Evolutionary conservation across 352 stramenopile genomes (phyloP), one percentile per base, ranked within the genome.

Genomic region (Globisporangium perplexum): DNA sequence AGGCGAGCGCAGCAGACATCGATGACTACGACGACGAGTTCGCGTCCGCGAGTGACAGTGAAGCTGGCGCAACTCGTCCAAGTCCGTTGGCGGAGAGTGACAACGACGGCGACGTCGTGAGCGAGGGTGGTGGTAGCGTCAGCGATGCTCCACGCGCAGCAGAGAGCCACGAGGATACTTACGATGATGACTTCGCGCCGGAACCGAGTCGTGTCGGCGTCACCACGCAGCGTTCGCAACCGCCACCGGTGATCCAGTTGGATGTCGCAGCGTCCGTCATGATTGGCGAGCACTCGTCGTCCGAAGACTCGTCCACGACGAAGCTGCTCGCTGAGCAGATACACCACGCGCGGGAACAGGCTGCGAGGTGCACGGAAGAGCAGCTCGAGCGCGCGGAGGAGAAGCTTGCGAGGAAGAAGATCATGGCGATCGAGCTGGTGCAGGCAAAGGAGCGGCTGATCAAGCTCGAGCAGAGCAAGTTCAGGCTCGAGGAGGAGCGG

Each of bases 261-360:
- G 54, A 52, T 14, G 22, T 23, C 3, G 43, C 15, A 23, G 55
- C 8, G 47, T 47, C 47, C 0, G 11, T 7, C 7, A 6, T 51
- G 1, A 4, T 28, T 22, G 8, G 47, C 20, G 65, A 48, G 4
- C 57, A 71, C 17, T 83, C 68, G 18, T 47, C 33, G 22, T 83
- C 65, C 12, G 67, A 83, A 22, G 74, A 83, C 35, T 85, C 74
- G 12, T 81, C 74, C 6, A 79, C 62, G 11, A 86, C 72, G 17
- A 77, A 70, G 31, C 47, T 82, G 42, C 55, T 86, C n/a, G 36
- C 75, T 10, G 58, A 56, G 10, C 62, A 85, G 50, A 55, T 69
- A 8, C 36, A 38, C 30, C 41, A 50, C 0, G 26, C 76, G 2
- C 54, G 69, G 46, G 43, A 47, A 15, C 45, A 55, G n/a, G 23